Evolutionary conservation across 805 yeast species (phyloP).

Genomic region (Metschnikowia kunwiensis): DNA sequence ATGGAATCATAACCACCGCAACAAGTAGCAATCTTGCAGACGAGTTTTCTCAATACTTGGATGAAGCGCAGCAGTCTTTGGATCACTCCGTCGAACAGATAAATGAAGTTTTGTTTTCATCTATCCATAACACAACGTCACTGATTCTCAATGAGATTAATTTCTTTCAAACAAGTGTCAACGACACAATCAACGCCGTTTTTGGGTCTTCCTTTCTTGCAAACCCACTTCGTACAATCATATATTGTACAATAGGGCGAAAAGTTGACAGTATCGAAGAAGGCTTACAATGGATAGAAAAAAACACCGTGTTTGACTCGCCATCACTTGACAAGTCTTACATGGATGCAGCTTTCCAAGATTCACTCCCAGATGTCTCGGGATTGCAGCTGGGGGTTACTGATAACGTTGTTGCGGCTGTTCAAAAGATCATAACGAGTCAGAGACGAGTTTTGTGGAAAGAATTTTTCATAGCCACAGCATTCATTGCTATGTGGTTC

Average conservation of each 20-base stretch:
- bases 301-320: slow-evolving; percentile 40
- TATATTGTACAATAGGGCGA: slow-evolving; percentile 75
- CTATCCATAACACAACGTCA: slow-evolving; percentile 46
- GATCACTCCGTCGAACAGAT: slow-evolving; percentile 45
- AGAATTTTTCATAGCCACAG: slow-evolving; percentile 48
- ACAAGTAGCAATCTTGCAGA: slow-evolving; percentile 1
- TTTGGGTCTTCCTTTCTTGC: slow-evolving; percentile 71
- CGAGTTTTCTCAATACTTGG: slow-evolving; percentile 4
- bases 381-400: slow-evolving; percentile 47
- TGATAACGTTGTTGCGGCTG: slow-evolving; percentile 28
- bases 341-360: slow-evolving; percentile 43
- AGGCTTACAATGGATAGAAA: slow-evolving; percentile 77
- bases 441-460: slow-evolving; percentile 36
- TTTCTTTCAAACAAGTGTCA: slow-evolving; percentile 42
- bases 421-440: slow-evolving; percentile 26
- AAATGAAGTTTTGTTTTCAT: slow-evolving; percentile 65
- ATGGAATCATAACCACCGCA: background rate
- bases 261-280: slow-evolving; percentile 63
- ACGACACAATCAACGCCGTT: slow-evolving; percentile 51
- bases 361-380: slow-evolving; percentile 42
- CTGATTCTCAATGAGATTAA: slow-evolving; percentile 6
- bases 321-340: slow-evolving; percentile 21
- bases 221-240: slow-evolving; percentile 59
- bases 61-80: slow-evolving; percentile 24
- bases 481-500: slow-evolving; percentile 48